Conservation (phyloP, 768 basidiomycete species). For the Hypholoma fasciculare region DNA sequence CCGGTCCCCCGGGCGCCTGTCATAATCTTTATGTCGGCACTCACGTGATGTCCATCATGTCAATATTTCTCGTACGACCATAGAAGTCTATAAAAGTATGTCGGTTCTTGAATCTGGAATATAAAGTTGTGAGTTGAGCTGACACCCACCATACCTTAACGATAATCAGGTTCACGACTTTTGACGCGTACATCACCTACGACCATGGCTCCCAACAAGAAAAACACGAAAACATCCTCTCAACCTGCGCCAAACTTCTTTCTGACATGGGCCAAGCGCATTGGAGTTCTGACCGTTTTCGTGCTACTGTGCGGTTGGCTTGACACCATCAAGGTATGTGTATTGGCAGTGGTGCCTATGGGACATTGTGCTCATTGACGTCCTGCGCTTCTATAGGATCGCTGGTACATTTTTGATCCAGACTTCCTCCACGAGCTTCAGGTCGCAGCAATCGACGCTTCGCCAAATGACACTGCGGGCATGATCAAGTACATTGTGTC, state of each 20-base stretch:
- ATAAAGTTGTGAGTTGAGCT: neutral
- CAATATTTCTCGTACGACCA: neutral
- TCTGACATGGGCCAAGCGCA: conserved; percentile 38
- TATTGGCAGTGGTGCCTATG: neutral
- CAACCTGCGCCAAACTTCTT: conserved; percentile 14
- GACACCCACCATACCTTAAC: neutral
- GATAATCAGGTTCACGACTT: neutral
- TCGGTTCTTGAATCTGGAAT: neutral
- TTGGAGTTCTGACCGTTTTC: conserved; percentile 32
- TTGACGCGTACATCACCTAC: neutral
- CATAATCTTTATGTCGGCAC: too few species aligned
- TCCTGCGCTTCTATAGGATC: conserved; percentile 47
- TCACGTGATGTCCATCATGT: too few species aligned
- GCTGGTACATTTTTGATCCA: conserved; percentile 88
- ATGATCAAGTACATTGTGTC: conserved; percentile 83
- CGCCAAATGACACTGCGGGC: conserved; percentile 62
- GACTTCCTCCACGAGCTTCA: conserved; percentile 70
- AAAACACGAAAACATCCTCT: conserved; percentile 8
- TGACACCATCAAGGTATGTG: conserved; percentile 62
- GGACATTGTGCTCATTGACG: neutral
- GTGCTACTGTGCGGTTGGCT: conserved; percentile 47
- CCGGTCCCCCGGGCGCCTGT: too few species aligned
- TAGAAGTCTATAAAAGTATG: neutral
- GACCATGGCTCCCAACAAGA: conserved; percentile 12
- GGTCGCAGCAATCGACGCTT: conserved; percentile 66